Percentiles rank a stretch among this genome's conserved stretches.
Evolutionary conservation across 805 yeast genomes (phyloP).

Genomic region (Metschnikowia shivogae): DNA sequence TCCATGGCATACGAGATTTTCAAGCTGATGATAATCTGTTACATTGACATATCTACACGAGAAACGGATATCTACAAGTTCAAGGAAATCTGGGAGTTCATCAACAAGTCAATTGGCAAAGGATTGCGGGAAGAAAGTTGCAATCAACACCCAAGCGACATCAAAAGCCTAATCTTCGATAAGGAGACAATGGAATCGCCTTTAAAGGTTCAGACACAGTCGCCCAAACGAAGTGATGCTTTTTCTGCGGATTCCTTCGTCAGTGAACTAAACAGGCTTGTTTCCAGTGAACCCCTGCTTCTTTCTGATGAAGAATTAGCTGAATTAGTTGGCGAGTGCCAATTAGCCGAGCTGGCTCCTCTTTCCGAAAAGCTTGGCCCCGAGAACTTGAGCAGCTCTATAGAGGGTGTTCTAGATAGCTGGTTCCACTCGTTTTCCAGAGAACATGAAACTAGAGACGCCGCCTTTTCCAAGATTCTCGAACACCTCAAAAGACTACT

Average conservation of each 20-base stretch:
- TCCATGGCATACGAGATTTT: constrained; percentile 34
- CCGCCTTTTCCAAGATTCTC: constrained; percentile 16
- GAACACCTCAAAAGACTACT: constrained; percentile 3
- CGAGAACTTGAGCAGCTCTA: background rate
- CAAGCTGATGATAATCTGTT: constrained; percentile 29
- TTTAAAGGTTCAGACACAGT: constrained; percentile 25
- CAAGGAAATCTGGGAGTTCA: constrained; percentile 32
- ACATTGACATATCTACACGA: constrained; percentile 31
- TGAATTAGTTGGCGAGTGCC: constrained; percentile 14
- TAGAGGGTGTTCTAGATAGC: constrained; percentile 2
- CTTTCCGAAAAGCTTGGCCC: background rate
- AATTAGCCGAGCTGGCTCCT: constrained; percentile 7
- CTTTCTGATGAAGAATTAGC: constrained; percentile 16
- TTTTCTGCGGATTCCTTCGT: constrained; percentile 25
- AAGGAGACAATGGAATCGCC: constrained; percentile 34
- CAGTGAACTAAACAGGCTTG: constrained; percentile 24
- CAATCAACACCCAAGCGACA: background rate
- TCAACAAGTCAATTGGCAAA: constrained; percentile 26
- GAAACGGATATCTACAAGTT: constrained; percentile 34
- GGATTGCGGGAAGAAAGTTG: constrained; percentile 3
- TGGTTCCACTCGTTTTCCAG: constrained; percentile 5
- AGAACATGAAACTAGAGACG: constrained; percentile 13
- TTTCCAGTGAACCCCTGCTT: constrained; percentile 7
- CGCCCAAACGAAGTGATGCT: constrained; percentile 17
- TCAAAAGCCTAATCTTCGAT: constrained; percentile 15